Evolutionary conservation across 2,329 filamentous ascomycete genomes (phyloP).

Genomic region (Zasmidium citrigriseum): DNA sequence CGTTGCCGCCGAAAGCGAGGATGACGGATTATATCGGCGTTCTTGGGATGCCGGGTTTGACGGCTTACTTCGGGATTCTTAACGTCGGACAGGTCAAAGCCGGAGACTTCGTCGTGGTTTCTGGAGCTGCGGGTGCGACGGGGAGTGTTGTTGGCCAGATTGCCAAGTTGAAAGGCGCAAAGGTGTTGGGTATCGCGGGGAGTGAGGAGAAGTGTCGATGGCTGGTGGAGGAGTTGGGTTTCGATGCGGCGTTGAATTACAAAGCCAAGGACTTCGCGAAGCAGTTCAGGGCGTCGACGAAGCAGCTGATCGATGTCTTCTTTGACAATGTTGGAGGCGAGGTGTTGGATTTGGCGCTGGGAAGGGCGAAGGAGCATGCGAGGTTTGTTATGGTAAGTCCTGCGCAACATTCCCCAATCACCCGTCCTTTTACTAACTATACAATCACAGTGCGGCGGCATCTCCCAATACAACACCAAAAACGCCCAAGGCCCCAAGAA

Average conservation of each 20-base stretch:
- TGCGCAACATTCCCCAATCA: not conserved
- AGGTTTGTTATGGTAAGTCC: slow-evolving; percentile 65
- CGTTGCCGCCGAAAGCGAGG: slow-evolving; percentile 24
- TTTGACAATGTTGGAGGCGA: slow-evolving; percentile 74
- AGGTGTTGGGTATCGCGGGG: slow-evolving; percentile 67
- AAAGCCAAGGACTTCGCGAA: slow-evolving; percentile 63
- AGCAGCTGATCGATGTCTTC: slow-evolving; percentile 59
- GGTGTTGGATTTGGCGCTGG: slow-evolving; percentile 66
- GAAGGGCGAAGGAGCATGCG: slow-evolving; percentile 59
- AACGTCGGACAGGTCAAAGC: slow-evolving; percentile 67
- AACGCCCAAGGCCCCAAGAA: slow-evolving; percentile 57
- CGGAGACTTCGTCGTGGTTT: slow-evolving; percentile 75
- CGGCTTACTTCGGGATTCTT: slow-evolving; percentile 74
- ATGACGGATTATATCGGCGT: slow-evolving; percentile 32
- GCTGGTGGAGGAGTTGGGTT: slow-evolving; percentile 64
- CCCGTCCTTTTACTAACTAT: not conserved
- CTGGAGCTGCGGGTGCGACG: slow-evolving; percentile 75
- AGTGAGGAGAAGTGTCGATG: slow-evolving; percentile 68
- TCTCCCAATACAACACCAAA: slow-evolving; percentile 66
- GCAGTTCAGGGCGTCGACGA: slow-evolving; percentile 62
- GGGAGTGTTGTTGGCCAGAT: slow-evolving; percentile 77
- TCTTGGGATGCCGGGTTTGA: slow-evolving; percentile 67
- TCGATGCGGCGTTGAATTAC: slow-evolving; percentile 70
- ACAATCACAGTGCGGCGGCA: slow-evolving; percentile 57
- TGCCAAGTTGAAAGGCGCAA: slow-evolving; percentile 68